Evolutionary conservation across 768 basidiomycete species (phyloP).

Genomic region (Trametes punicea): DNA sequence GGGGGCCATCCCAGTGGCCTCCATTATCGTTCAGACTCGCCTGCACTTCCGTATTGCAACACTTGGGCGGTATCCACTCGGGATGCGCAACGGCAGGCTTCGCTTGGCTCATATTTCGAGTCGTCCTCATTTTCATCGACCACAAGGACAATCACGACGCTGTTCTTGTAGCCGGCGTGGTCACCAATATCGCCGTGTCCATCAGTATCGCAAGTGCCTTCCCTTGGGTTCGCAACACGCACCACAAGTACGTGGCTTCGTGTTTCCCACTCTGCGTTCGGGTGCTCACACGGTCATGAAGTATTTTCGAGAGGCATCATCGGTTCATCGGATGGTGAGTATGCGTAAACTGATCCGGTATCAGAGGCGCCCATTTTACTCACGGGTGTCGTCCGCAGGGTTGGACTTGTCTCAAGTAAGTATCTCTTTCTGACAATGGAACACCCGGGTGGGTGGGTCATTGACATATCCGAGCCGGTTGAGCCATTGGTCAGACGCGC

Average conservation of each 20-base stretch:
- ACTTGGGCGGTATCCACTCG: conserved; percentile 44
- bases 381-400: conserved; percentile 24
- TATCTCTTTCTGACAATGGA: conserved; percentile 15
- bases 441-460: not conserved
- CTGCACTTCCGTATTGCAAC: conserved; percentile 38
- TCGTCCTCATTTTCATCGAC: conserved; percentile 36
- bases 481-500: not conserved
- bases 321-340: conserved; percentile 42
- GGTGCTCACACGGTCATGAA: conserved; percentile 22
- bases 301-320: conserved; percentile 42
- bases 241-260: conserved; percentile 37
- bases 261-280: not conserved
- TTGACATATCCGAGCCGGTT: conserved; percentile 10
- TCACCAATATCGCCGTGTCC: conserved; percentile 38
- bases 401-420: conserved; percentile 32
- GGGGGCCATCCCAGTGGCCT: conserved; percentile 31
- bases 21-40: conserved; percentile 39
- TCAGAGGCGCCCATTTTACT: conserved; percentile 18
- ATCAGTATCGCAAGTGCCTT: conserved; percentile 38
- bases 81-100: conserved; percentile 40
- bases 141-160: conserved; percentile 34
- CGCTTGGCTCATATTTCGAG: conserved; percentile 36
- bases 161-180: conserved; percentile 37
- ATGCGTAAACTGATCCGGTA: conserved; percentile 12
- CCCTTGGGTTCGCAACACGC: conserved; percentile 43